Evolutionary conservation across 2,329 filamentous ascomycete species (phyloP).

Genomic region (Penicillium decumbens): DNA sequence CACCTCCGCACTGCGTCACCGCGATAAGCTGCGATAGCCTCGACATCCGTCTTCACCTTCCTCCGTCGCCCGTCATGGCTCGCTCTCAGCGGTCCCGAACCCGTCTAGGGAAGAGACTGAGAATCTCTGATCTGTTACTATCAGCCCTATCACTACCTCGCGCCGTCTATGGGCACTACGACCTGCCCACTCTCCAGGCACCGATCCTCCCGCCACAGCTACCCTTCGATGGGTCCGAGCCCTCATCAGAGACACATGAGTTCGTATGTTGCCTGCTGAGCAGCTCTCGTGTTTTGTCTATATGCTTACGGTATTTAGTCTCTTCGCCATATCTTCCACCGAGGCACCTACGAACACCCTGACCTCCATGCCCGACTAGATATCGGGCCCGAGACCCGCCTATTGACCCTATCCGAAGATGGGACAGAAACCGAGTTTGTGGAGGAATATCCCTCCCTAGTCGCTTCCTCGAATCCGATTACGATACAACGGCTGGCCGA

Average conservation of each 20-base stretch:
- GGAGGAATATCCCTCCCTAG: slow-evolving; percentile 51
- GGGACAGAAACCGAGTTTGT: slow-evolving; percentile 38
- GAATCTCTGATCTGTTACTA: slow-evolving; percentile 19
- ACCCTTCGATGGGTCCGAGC: slow-evolving; percentile 22
- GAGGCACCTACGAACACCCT: slow-evolving; percentile 76
- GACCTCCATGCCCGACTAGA: slow-evolving; percentile 72
- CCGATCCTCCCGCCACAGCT: slow-evolving; percentile 35
- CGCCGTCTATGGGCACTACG: slow-evolving; percentile 20
- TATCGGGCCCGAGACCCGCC: slow-evolving; percentile 56
- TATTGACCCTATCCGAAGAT: slow-evolving; percentile 45
- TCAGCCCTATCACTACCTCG: slow-evolving; percentile 21
- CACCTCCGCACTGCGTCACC: slow-evolving; percentile 27
- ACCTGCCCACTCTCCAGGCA: slow-evolving; percentile 19
- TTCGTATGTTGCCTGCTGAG: slow-evolving; percentile 31
- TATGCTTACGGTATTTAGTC: slow-evolving; percentile 23
- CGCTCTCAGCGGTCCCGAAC: slow-evolving; percentile 13
- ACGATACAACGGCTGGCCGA: slow-evolving; percentile 79
- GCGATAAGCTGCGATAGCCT: slow-evolving; percentile 13
- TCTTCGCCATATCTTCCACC: slow-evolving; percentile 87
- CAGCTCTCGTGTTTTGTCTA: background rate
- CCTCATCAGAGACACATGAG: slow-evolving; percentile 28
- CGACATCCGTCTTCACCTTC: slow-evolving; percentile 10
- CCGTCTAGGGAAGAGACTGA: slow-evolving; percentile 11
- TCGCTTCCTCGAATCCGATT: slow-evolving; percentile 59
- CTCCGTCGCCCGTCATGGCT: slow-evolving; percentile 21